phyloP scores from a whole-genome alignment of 345 rosid species.

The Eucalyptus lansdowneana region DNA sequence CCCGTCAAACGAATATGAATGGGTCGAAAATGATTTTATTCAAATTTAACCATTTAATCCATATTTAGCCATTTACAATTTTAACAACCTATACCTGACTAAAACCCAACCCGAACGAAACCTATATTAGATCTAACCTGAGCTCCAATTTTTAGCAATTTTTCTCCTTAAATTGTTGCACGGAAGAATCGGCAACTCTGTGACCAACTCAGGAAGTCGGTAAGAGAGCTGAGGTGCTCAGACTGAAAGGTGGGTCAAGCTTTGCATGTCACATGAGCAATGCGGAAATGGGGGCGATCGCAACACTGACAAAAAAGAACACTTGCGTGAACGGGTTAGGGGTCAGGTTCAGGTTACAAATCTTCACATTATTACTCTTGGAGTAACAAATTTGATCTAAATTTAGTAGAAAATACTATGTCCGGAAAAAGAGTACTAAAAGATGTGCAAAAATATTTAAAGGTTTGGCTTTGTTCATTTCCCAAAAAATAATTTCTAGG shows the following conservation, averaged over 20 bases:
- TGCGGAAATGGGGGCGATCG: not conserved
- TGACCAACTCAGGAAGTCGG: not conserved
- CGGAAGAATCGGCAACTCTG: not conserved
- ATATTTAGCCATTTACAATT: not conserved
- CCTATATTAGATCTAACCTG: not conserved
- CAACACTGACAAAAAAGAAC: not conserved
- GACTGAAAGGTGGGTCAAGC: not conserved
- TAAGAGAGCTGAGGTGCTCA: not conserved
- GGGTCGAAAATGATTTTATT: too few relatives aligned
- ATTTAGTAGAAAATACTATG: too few relatives aligned
- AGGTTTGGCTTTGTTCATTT: too few relatives aligned
- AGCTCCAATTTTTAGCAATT: not conserved
- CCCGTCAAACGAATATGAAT: not conserved
- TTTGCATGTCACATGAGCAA: not conserved
- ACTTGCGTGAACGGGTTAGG: not conserved
- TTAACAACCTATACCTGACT: not conserved
- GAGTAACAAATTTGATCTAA: too few relatives aligned
- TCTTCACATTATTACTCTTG: not conserved
- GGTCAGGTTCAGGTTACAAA: not conserved
- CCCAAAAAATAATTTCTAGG: accelerated
- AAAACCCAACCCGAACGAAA: accelerated
- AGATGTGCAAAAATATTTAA: too few relatives aligned
- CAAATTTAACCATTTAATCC: not conserved
- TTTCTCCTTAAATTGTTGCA: not conserved
- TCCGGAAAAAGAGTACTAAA: too few relatives aligned